A percentile compares a stretch with the other conserved stretches of the same genome.
phyloP scores from a whole-genome alignment of 441 rosid genomes.

The Capsella rubella region DNA sequence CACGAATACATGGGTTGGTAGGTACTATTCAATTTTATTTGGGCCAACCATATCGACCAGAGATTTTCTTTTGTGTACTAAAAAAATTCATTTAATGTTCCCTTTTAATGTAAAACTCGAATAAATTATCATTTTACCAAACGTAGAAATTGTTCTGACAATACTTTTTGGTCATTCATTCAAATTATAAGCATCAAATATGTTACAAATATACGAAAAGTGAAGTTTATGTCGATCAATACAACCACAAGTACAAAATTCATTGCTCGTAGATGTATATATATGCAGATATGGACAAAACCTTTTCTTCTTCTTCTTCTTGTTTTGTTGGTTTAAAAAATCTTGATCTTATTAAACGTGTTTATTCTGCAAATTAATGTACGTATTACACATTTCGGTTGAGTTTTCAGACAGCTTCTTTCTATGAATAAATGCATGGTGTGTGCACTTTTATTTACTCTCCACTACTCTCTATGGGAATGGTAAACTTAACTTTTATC shows the following conservation, averaged over 20 bases:
- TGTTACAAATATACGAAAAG: constrained; percentile 33
- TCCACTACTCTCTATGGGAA: neutral
- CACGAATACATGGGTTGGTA: constrained; percentile 31
- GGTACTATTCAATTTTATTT: constrained; percentile 42
- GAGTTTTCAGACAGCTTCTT: constrained; percentile 22
- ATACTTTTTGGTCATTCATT: constrained; percentile 27
- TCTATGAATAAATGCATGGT: constrained; percentile 27
- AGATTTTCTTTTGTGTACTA: constrained; percentile 1
- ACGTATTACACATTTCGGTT: neutral
- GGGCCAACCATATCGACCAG: constrained; percentile 42
- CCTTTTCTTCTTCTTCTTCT: neutral
- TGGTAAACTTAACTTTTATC: constrained; percentile 7
- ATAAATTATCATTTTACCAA: constrained; percentile 19
- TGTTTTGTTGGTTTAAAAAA: neutral
- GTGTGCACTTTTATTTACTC: constrained; percentile 26
- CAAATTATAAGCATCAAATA: constrained; percentile 17
- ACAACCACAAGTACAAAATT: neutral
- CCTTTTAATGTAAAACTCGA: constrained; percentile 24
- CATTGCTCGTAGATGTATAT: neutral
- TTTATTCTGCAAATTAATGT: neutral
- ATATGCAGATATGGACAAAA: constrained; percentile 4
- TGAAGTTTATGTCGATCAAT: constrained; percentile 25
- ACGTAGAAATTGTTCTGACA: constrained; percentile 34
- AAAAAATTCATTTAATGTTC: constrained; percentile 24
- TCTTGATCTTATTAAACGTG: neutral